Base-by-base conservation (phyloP, 2,329 filamentous ascomycete species). In the Botrytis deweyae region DNA sequence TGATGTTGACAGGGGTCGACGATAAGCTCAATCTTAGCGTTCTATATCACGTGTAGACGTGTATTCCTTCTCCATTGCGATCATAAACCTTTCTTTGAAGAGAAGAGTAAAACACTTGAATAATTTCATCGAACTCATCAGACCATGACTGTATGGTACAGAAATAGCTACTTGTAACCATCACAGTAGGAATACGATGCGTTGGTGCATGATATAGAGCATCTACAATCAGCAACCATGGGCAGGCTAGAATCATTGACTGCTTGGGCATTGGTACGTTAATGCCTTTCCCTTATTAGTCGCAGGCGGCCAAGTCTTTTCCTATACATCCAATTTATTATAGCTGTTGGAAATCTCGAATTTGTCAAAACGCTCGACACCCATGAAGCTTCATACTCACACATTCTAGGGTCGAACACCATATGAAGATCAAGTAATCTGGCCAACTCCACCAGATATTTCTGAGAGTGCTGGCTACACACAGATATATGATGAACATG, bases 401-500 rank as follows among this genome's bases (percentile, higher is more conserved):
- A 38, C 16, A 64, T 42, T 58, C 10, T 64, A 81, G 80, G 81
- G 81, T 71, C 79, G 81, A 20, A 80, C 79, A 2, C 80, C 78
- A 61, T 82, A 80, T 72, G 81, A 82, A 72, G 76, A 79, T 49
- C 78, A 80, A 63, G 73, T 82, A 38, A 76, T 81, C 38, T 52
- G 49, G 66, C 66, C 49, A 58, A n/a, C 66, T 49, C 40, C n/a
- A 49, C 36, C 68, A 33, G 61, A 77, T 65, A 63, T 72, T 55
- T 22, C 75, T 25, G 75, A 72, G 36, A 70, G 71, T 25, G 44
- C 59, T 20, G 62, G 59, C 29, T 40, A 59, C 36, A 52, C 29
- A 14, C 81, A 82, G 68, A 75, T 76, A 72, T 82, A 81, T 66
- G 79, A 81, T 63, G 77, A 78, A 22, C 78, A 79, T 71, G 81